Conservation (phyloP, 192 early-diverging fungal genomes). For the Coemansia sp. region DNA sequence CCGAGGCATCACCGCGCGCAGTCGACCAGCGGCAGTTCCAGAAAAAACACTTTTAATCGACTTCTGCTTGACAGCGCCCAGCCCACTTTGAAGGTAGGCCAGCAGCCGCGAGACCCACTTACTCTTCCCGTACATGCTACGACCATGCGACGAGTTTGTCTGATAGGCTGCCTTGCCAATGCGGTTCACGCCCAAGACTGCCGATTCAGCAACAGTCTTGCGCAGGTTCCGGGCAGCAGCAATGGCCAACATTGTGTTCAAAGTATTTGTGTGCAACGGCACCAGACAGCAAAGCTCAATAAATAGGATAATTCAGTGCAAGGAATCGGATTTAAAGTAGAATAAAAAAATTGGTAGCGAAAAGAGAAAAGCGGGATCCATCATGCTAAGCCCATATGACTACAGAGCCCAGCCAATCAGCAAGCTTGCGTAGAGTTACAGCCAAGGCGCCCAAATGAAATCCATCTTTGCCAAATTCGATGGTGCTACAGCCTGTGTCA, state of each 20-base stretch:
- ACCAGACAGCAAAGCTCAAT: no score
- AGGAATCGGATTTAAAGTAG: neutral
- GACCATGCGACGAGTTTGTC: slow-evolving; percentile 21
- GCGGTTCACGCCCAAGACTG: slow-evolving; percentile 2
- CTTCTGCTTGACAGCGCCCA: neutral
- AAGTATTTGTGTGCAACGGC: no score
- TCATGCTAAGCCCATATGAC: neutral
- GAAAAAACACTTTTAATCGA: slow-evolving; percentile 9
- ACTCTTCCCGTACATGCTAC: slow-evolving; percentile 9
- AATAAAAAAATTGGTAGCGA: slow-evolving; percentile 8
- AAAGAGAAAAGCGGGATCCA: neutral
- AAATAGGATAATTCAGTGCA: no score
- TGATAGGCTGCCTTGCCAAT: slow-evolving; percentile 34
- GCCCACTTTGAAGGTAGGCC: slow-evolving; percentile 26
- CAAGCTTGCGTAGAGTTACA: slow-evolving; percentile 48
- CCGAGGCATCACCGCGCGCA: slow-evolving; percentile 23
- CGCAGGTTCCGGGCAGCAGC: slow-evolving; percentile 20
- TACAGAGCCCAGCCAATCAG: slow-evolving; percentile 2
- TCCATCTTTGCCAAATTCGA: slow-evolving; percentile 96
- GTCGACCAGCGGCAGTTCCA: slow-evolving; percentile 24
- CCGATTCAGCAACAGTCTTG: slow-evolving; percentile 5
- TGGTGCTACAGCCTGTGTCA: slow-evolving; percentile 87
- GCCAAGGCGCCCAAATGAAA: slow-evolving; percentile 86
- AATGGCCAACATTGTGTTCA: slow-evolving; percentile 25
- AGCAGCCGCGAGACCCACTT: slow-evolving; percentile 34